Evolutionary conservation across 2,329 filamentous ascomycete species (phyloP).

Genomic region (Alternaria solani): DNA sequence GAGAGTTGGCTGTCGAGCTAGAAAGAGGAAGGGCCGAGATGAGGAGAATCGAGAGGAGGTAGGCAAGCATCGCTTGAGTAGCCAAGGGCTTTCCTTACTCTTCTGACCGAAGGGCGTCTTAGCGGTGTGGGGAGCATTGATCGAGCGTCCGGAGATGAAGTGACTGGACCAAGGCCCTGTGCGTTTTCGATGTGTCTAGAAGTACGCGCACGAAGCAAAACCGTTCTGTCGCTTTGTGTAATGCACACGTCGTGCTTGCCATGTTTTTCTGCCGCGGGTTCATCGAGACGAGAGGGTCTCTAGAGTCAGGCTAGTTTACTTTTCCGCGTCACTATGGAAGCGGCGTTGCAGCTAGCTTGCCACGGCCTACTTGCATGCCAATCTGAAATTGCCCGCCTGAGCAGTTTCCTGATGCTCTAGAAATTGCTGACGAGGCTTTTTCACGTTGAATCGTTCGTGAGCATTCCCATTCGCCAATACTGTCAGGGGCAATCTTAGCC

Average conservation of each 20-base stretch:
- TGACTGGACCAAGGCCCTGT: constrained; percentile 3
- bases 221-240: constrained; percentile 4
- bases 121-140: neutral
- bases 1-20: constrained; percentile 43
- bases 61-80: constrained; percentile 13
- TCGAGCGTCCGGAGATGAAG: constrained; percentile 2
- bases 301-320: neutral
- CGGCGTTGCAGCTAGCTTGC: constrained; percentile 6
- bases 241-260: neutral
- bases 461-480: constrained; percentile 21
- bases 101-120: constrained; percentile 1
- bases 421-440: constrained; percentile 29
- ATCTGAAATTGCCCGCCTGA: constrained; percentile 7
- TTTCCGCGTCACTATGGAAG: neutral
- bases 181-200: constrained; percentile 8
- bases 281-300: neutral
- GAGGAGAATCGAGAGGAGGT: constrained; percentile 38
- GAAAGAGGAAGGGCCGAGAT: constrained; percentile 43
- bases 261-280: neutral
- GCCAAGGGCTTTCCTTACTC: neutral
- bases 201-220: neutral
- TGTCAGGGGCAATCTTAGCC: constrained; percentile 23
- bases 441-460: constrained; percentile 14
- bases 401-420: constrained; percentile 16
- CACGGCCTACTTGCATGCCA: constrained; percentile 8